These are phyloP conservation scores for Sarocladium brachiariae DNA, from an alignment of 2,329 filamentous ascomycete genomes.

Conservation along the genomic window DNA sequence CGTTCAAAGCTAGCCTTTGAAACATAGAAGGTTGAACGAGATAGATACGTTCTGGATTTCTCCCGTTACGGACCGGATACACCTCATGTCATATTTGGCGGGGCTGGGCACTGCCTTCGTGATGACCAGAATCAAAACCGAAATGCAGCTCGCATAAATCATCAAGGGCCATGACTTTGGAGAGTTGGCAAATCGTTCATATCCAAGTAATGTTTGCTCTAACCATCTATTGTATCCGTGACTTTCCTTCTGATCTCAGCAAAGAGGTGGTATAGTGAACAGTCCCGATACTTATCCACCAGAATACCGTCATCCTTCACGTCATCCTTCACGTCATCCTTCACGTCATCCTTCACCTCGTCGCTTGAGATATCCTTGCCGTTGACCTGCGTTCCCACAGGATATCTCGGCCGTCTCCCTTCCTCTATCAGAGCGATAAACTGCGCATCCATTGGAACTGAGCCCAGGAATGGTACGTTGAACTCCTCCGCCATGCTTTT, in stretches of 20 bases:
- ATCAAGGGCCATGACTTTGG: too few relatives aligned
- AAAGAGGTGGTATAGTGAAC: constrained; percentile 65
- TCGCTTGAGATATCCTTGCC: constrained; percentile 44
- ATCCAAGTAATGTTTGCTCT: neutral
- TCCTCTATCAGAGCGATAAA: constrained; percentile 86
- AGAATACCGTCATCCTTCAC: constrained; percentile 32
- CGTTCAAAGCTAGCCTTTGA: too few relatives aligned
- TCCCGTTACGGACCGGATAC: too few relatives aligned
- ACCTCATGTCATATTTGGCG: too few relatives aligned
- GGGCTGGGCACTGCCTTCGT: too few relatives aligned
- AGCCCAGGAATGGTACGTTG: constrained; percentile 73
- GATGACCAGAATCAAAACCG: too few relatives aligned
- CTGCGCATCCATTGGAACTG: constrained; percentile 85
- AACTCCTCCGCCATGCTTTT: constrained; percentile 85
- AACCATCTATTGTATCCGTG: constrained; percentile 16
- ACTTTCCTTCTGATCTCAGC: constrained; percentile 49
- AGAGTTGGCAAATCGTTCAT: too few relatives aligned
- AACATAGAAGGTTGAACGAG: too few relatives aligned
- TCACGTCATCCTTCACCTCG: constrained; percentile 16
- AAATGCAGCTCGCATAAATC: too few relatives aligned
- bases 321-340: constrained; percentile 15
- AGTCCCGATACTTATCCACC: constrained; percentile 66
- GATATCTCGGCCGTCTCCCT: constrained; percentile 56
- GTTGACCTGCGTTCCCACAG: constrained; percentile 56
- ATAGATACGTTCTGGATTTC: too few relatives aligned